These are phyloP conservation scores for Pichia eremophila DNA, from an alignment of 805 yeast genomes.

Conservation along the genomic window DNA sequence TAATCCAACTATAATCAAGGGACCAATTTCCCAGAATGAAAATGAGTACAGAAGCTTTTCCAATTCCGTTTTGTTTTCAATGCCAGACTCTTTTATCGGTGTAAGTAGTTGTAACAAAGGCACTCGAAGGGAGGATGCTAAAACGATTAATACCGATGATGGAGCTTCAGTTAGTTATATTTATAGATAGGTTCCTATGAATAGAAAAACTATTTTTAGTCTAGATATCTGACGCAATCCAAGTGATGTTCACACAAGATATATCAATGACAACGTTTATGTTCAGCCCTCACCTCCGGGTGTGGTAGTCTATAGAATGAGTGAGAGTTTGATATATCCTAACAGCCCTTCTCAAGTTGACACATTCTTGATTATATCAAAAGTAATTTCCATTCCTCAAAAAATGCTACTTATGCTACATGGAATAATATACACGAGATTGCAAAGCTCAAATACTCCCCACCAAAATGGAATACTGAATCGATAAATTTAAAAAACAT, in stretches of 20 bases:
- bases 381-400: conserved; percentile 50
- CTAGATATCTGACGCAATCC: conserved; percentile 10
- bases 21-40: too few relatives aligned
- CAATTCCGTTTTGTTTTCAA: conserved; percentile 6
- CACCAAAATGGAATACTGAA: background rate
- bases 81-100: conserved; percentile 6
- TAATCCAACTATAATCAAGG: conserved; percentile 39
- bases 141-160: background rate
- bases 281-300: conserved; percentile 84
- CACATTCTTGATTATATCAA: conserved; percentile 58
- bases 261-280: conserved; percentile 43
- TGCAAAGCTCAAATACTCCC: background rate
- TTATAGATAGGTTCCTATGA: conserved; percentile 57
- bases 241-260: conserved; percentile 22
- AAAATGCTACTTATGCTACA: conserved; percentile 44
- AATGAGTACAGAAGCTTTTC: conserved; percentile 3
- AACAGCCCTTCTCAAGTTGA: conserved; percentile 66
- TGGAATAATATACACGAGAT: conserved; percentile 34
- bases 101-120: conserved; percentile 32
- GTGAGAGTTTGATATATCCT: conserved; percentile 74
- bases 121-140: conserved; percentile 15
- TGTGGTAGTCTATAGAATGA: conserved; percentile 71
- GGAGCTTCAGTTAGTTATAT: background rate
- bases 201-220: conserved; percentile 17
- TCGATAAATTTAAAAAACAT: background rate